phyloP scores from a whole-genome alignment of 371 early-diverging fungal species.

The Mucor mucedo region DNA sequence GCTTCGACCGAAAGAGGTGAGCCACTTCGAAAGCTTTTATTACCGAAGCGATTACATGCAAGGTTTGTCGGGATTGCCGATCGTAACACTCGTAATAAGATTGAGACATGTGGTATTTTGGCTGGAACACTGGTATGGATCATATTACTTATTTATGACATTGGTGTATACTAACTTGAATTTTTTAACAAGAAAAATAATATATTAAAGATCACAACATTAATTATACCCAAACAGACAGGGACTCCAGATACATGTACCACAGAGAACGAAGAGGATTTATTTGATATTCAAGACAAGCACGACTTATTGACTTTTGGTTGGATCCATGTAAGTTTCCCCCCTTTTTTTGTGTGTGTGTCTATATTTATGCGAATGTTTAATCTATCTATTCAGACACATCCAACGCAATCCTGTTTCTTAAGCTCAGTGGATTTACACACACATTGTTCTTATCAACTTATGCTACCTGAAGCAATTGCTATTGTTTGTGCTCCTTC shows the following conservation, averaged over 20 bases:
- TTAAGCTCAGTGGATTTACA: conserved; percentile 92
- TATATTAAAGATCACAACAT: conserved; percentile 71
- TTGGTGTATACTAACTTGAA: not conserved
- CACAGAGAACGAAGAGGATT: conserved; percentile 87
- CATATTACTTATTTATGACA: not conserved
- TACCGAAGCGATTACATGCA: conserved; percentile 67
- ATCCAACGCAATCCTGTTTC: conserved; percentile 94
- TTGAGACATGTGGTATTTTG: conserved; percentile 93
- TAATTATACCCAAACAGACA: conserved; percentile 90
- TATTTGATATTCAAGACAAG: conserved; percentile 77
- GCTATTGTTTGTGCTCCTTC: conserved; percentile 91
- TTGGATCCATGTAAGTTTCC: conserved; percentile 84
- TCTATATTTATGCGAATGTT: not conserved
- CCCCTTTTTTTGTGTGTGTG: not conserved
- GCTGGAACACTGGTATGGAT: conserved; percentile 72
- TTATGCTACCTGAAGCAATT: conserved; percentile 93
- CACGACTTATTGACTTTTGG: conserved; percentile 86
- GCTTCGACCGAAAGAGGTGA: conserved; percentile 65
- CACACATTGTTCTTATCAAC: conserved; percentile 91
- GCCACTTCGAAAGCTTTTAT: conserved; percentile 67
- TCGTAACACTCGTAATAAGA: conserved; percentile 75
- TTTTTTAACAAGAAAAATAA: conserved; percentile 59
- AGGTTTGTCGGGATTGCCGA: conserved; percentile 78
- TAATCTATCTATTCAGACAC: conserved; percentile 62
- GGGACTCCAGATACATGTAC: conserved; percentile 89